A percentile compares a stretch with the other conserved stretches of the same genome.
These are phyloP conservation scores for Cryomyces minteri DNA, from an alignment of 495 filamentous ascomycete genomes.

Conservation along the genomic window DNA sequence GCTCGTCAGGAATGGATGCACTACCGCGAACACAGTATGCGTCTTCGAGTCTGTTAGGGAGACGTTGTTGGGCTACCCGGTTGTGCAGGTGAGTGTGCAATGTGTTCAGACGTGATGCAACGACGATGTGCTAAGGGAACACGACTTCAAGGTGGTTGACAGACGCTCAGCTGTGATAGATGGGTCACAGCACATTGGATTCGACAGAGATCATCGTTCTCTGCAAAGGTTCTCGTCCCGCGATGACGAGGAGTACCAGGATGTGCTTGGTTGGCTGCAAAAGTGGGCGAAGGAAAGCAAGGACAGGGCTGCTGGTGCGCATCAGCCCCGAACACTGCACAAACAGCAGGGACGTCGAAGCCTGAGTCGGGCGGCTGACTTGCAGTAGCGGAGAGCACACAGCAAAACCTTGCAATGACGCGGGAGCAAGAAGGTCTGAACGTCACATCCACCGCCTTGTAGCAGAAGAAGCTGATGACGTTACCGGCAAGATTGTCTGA, in stretches of 20 bases:
- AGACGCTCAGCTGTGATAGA: not conserved
- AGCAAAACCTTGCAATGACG: not conserved
- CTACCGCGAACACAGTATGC: not conserved
- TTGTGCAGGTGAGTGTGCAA: not conserved
- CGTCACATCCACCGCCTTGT: not conserved
- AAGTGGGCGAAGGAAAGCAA: not conserved
- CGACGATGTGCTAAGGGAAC: too few species aligned
- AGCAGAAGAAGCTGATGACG: not conserved
- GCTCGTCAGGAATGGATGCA: not conserved
- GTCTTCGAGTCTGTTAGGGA: not conserved
- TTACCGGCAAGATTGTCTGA: too few species aligned
- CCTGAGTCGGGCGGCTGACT: not conserved
- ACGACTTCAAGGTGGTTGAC: not conserved
- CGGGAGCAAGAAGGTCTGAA: not conserved
- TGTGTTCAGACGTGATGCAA: not conserved
- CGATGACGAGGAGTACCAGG: not conserved
- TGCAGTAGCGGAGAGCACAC: not conserved
- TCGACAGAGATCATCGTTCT: not conserved
- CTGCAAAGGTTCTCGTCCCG: not conserved
- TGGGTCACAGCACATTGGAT: not conserved
- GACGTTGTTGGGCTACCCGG: not conserved
- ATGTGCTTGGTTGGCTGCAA: not conserved
- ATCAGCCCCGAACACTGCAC: not conserved
- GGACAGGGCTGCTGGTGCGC: not conserved
- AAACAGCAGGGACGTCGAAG: not conserved